A percentile compares a stretch with the other conserved stretches of the same genome.
Evolutionary conservation across 164 flowering plant genomes (phyloP).

Genomic region (Sextonia rubra): DNA sequence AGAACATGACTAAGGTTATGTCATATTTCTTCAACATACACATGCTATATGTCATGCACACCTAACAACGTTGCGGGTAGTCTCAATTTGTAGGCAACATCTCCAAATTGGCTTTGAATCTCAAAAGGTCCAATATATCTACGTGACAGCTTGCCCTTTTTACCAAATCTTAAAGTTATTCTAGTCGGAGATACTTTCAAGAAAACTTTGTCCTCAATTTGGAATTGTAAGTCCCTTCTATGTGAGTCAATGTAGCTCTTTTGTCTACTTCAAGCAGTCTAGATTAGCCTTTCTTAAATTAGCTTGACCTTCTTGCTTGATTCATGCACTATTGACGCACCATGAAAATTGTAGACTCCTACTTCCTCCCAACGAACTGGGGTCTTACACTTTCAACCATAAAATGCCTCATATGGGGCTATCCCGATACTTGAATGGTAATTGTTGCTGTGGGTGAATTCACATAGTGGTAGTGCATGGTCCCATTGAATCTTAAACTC

Average conservation of each 20-base stretch:
- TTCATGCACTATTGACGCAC: background rate
- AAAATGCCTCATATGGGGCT: background rate
- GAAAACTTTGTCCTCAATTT: background rate
- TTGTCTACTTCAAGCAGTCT: background rate
- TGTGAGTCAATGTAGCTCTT: background rate
- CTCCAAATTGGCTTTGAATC: no score
- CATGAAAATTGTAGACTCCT: background rate
- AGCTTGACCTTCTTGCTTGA: background rate
- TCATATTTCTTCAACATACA: no score
- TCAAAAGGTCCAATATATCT: background rate
- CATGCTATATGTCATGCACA: no score
- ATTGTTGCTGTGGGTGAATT: background rate
- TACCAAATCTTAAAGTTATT: background rate
- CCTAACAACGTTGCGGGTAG: no score
- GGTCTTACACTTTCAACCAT: background rate
- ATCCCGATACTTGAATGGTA: background rate
- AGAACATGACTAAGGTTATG: no score
- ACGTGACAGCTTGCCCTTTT: background rate
- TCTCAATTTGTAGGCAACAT: no score
- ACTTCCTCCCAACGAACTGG: background rate
- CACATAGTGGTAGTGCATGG: background rate
- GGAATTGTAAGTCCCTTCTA: background rate
- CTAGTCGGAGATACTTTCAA: background rate
- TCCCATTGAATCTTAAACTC: background rate
- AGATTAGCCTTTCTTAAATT: background rate